Evolutionary conservation across 306 rosid genomes (phyloP).

Genomic region (barrel medic (Medicago truncatula)): MtrunA17r5.0-ANR NC_053046.1:14677001-14677500

Average conservation of each 20-base stretch:
- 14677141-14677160: constrained; percentile 57
- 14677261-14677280: constrained; percentile 99
- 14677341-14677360: background rate
- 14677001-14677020: constrained; percentile 53
- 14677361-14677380: no score
- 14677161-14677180: constrained; percentile 93
- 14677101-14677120: background rate
- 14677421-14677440: no score
- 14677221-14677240: constrained; percentile 99
- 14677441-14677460: no score
- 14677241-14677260: constrained; percentile 99
- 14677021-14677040: background rate
- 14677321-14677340: constrained; percentile 4
- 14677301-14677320: constrained; percentile 96
- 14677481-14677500: background rate
- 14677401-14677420: no score
- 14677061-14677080: constrained; percentile 3
- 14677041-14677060: no score
- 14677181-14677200: constrained; percentile 98
- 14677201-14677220: constrained; percentile 99
- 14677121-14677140: constrained; percentile 31
- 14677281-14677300: constrained; percentile 99
- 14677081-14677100: background rate
- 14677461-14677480: background rate
- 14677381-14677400: no score